Base-by-base conservation (phyloP, 2,329 filamentous ascomycete species). In the Byssochlamys sp. region DNA sequence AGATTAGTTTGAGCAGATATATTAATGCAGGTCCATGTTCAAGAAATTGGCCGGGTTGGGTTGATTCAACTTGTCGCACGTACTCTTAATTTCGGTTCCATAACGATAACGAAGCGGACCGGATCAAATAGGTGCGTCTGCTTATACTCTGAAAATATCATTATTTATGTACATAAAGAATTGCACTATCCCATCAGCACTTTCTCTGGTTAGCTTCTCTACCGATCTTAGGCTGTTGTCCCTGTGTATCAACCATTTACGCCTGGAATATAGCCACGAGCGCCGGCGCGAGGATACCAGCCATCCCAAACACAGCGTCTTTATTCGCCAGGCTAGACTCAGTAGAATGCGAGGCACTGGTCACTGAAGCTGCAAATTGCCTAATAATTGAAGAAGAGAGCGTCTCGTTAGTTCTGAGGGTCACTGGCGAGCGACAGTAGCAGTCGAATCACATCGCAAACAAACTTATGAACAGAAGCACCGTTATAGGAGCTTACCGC, bases 401-500 rank as follows among this genome's bases (percentile, higher is more conserved):
- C n/a, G 24, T 28, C 6, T 19, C 9, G 45, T 51, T 51, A 51
- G 49, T 28, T 51, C 10, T 7, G 7, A 9, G 7, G 29, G 29
- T 31, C 5, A 31, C 9, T 31, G 29, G 7, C 11, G 28, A 29
- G 28, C 2, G 29, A 31, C 29, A 9, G 29, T 9, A 31, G 7
- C 29, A 9, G 29, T 31, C 9, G 29, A 31, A 9, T 9, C 29
- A 31, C 29, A 31, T 19, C 19, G 19, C 19, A 19, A 19, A 19
- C 19, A 31, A 31, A 10, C 5, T 14, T 2, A 24, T 27, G 24
- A 27, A 26, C 24, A 7, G 27, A 6, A 31, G 11, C 11, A 2
- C 39, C 7, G 29, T 10, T 31, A 24, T 24, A 45, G 29, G 26
- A 35, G 53, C 55, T 28, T 55, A 59, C 58, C 50, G 39, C 25